Conservation (phyloP, 1,284 basidiomycete genomes). For the Phlebopus sp. region DNA sequence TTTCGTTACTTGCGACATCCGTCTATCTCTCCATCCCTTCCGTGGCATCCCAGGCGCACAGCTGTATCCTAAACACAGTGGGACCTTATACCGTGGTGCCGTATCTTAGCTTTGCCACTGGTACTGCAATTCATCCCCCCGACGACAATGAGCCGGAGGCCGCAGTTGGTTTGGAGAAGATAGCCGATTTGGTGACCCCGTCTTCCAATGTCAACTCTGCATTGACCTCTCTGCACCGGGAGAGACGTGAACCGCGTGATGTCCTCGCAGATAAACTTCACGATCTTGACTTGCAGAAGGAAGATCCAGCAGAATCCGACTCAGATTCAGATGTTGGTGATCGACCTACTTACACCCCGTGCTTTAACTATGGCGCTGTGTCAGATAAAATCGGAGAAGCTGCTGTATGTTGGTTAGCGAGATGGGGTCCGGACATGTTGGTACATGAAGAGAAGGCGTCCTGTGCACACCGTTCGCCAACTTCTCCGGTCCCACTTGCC, state of each 20-base stretch:
- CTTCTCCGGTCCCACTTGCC: conserved; percentile 13
- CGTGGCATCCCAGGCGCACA: conserved; percentile 72
- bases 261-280: conserved; percentile 28
- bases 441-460: conserved; percentile 53
- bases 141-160: conserved; percentile 50
- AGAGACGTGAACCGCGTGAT: conserved; percentile 17
- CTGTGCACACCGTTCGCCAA: conserved; percentile 13
- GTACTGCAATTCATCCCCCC: conserved; percentile 60
- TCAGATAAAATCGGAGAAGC: conserved; percentile 92
- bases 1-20: conserved; percentile 84
- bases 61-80: conserved; percentile 70
- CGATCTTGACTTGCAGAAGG: conserved; percentile 32
- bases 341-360: conserved; percentile 15
- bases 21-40: conserved; percentile 84
- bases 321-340: conserved; percentile 24
- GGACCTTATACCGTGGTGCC: conserved; percentile 76
- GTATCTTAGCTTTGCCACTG: conserved; percentile 85
- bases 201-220: neutral
- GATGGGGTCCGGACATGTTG: conserved; percentile 84
- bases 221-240: conserved; percentile 3
- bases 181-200: conserved; percentile 49
- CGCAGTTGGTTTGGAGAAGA: conserved; percentile 66
- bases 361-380: conserved; percentile 76
- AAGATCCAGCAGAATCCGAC: conserved; percentile 37
- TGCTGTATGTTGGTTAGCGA: conserved; percentile 81